Base-by-base conservation (phyloP, 768 basidiomycete species). In the Mycena olivaceomarginata region DNA sequence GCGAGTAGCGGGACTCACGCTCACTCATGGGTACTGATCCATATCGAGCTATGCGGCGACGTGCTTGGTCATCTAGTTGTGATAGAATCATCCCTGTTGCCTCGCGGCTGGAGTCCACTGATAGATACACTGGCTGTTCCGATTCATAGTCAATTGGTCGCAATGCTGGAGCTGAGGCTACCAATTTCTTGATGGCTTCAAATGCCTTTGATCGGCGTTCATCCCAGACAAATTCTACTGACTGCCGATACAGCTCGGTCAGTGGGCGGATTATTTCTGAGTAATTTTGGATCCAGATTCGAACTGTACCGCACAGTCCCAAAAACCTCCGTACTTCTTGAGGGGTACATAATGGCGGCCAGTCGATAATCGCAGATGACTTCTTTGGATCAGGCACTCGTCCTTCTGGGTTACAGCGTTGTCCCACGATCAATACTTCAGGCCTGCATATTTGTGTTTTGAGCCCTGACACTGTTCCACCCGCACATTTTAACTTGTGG, bases 21-120 rank as follows among this genome's bases (percentile, higher is more conserved):
- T 86, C 70, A 67, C 83, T 87, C 74, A 84, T 70, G 77, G 1
- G 85, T 72, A 88, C 71, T 0, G 86, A 89, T 0, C 87, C 85
- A 76, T 83, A 90, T 0, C 80, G 75, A n/a, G 84, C 81, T 5
- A 56, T 56, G 18, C 75, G 37, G 46, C 80, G 40, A 67, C 40
- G 10, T 73, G 77, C 81, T 11, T 82, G 72, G 1, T 83, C 79
- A 66, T 86, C 84, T 0, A 80, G 16, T 71, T 88, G 87, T 1
- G 79, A 81, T 0, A 87, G 72, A 20, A 87, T 80, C 45, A 82
- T 85, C 0, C 86, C 85, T 0, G 85, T 80, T 0, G 81, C 84
- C 10, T 85, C 82, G 2, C 69, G 22, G 18, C 80, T 84, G 0
- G 84, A 82, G 72, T 88, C 85, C 0, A 88, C 87, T 1, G 85